Conservation (phyloP, 1,284 basidiomycete genomes). For the Microbotryomycetes sp. region DNA sequence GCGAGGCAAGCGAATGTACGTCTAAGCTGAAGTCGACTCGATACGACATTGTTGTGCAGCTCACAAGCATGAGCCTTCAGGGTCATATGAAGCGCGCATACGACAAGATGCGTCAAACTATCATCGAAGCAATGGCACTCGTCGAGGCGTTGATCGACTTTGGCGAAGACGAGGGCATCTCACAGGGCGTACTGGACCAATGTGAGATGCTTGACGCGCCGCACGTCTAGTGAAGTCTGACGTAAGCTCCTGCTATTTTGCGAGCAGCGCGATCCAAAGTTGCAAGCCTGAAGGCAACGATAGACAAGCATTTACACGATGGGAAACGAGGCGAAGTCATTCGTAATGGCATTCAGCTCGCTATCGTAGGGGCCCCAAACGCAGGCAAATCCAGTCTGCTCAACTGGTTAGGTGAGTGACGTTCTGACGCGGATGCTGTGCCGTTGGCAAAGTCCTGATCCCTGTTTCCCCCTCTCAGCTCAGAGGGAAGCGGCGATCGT, state of each 20-base stretch:
- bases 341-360: constrained; percentile 68
- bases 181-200: constrained; percentile 62
- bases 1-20: constrained; percentile 58
- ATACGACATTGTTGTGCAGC: not conserved
- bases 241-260: not conserved
- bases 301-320: constrained; percentile 57
- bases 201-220: constrained; percentile 45
- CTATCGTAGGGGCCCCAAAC: constrained; percentile 84
- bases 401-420: constrained; percentile 64
- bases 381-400: constrained; percentile 79
- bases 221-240: not conserved
- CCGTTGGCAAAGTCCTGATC: not conserved
- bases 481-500: constrained; percentile 83
- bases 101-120: constrained; percentile 56
- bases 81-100: constrained; percentile 56
- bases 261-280: constrained; percentile 12
- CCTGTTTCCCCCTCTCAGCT: constrained; percentile 47
- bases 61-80: constrained; percentile 44
- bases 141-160: constrained; percentile 86
- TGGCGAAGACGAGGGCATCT: constrained; percentile 78
- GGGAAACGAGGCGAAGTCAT: constrained; percentile 71
- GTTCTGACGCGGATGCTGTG: not conserved
- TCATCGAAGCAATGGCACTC: constrained; percentile 64
- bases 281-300: constrained; percentile 48
- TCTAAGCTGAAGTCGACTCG: not conserved